phyloP scores from a whole-genome alignment of 2,329 filamentous ascomycete genomes.

The Cadophora sp. region DNA sequence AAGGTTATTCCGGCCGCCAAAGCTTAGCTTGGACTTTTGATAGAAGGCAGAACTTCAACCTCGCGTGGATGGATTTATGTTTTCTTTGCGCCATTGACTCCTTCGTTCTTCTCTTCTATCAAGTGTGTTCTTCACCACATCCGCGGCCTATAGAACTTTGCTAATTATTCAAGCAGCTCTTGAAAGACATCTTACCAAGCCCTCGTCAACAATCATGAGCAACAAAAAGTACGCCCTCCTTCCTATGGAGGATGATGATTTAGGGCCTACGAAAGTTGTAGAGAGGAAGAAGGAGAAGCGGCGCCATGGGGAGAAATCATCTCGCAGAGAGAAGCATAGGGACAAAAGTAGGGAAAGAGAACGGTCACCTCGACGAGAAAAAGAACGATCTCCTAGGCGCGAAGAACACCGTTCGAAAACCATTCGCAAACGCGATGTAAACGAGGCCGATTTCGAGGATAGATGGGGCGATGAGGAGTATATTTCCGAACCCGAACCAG shows the following conservation, averaged over 20 bases:
- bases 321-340: slow-evolving; percentile 46
- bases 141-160: neutral
- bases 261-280: slow-evolving; percentile 60
- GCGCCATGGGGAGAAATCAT: slow-evolving; percentile 47
- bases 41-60: neutral
- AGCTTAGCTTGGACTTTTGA: slow-evolving; percentile 2
- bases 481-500: slow-evolving; percentile 57
- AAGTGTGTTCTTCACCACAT: neutral
- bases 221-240: slow-evolving; percentile 71
- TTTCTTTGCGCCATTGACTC: neutral
- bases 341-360: slow-evolving; percentile 47
- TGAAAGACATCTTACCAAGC: neutral
- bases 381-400: slow-evolving; percentile 47
- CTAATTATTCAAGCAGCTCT: slow-evolving; percentile 9
- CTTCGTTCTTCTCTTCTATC: neutral
- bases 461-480: slow-evolving; percentile 83
- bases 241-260: slow-evolving; percentile 70
- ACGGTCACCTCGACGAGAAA: slow-evolving; percentile 12
- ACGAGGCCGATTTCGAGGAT: slow-evolving; percentile 73
- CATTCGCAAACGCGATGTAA: slow-evolving; percentile 55
- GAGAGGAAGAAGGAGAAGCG: slow-evolving; percentile 55
- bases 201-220: slow-evolving; percentile 41
- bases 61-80: neutral
- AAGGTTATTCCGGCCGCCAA: neutral
- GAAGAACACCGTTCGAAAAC: slow-evolving; percentile 55